Base-by-base conservation (phyloP, 2,329 filamentous ascomycete species). In the Phyllosticta citribraziliensis region DNA sequence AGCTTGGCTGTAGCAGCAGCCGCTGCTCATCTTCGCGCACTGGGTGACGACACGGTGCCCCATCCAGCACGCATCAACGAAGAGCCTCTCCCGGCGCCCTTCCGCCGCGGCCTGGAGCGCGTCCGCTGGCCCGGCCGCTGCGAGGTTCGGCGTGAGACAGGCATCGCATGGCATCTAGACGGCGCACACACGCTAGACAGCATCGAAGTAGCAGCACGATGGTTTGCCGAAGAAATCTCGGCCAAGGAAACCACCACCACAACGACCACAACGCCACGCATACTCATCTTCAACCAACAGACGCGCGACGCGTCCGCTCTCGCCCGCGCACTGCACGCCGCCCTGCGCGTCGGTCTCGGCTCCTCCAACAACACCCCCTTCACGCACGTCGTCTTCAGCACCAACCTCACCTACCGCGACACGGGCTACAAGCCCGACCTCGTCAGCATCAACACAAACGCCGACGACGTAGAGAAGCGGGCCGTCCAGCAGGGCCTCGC, bases 201-300 rank as follows among this genome's bases (percentile, higher is more conserved):
- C 67, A 84, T 97, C 64, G 80, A 84, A 58, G 81, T 89, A 52
- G 88, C 88, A 11, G 89, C 85, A 2, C 79, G 79, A 65, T 97
- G 92, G 92, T 93, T 93, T 68, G 83, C 82, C 8, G 70, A 73
- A 53, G 73, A 67, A 64, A 74, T 70, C 47, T 65, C 68, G 12
- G 67, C 72, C 17, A 72, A 73, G 3, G 22, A 22, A 53, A 71
- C 72, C 11, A 67, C 73, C 6, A 62, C 62, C n/a, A 64, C 63
- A 3, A 20, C 30, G 65, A 27, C 61, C 12, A 60, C 63, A 20
- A 59, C 64, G 10, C 69, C 76, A 5, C 78, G 89, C 0, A 78
- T 88, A 62, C 76, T 97, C 54, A 81, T 97, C 55, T 97, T 97
- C 79, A 97, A 97, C 73, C 93, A 97, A 73, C 91, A 96, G 70